Conservation (phyloP, 2,329 filamentous ascomycete species). For the Fonsecaea pedrosoi region DNA sequence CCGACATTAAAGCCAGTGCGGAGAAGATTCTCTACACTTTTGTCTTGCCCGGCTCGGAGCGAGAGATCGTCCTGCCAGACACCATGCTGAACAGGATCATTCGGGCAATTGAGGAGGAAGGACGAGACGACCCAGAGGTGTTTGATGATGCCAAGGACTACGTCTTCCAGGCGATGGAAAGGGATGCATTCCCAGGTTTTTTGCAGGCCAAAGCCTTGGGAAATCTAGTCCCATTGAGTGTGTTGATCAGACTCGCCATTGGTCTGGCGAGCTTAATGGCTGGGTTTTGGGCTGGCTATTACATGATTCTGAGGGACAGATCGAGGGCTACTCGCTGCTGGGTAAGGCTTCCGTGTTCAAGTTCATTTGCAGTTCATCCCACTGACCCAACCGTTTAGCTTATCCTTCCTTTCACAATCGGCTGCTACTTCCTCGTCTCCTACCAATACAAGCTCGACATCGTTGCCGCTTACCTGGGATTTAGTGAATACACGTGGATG, state of each 20-base stretch:
- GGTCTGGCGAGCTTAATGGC: conserved; percentile 87
- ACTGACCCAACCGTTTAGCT: conserved; percentile 54
- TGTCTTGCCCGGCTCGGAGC: conserved; percentile 89
- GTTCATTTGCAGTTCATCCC: not conserved
- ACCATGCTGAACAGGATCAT: conserved; percentile 87
- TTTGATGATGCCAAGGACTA: conserved; percentile 99
- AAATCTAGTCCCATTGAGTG: conserved; percentile 89
- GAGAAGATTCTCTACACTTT: conserved; percentile 99
- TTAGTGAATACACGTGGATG: conserved; percentile 96
- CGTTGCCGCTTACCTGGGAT: conserved; percentile 82
- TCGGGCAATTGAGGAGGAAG: conserved; percentile 84
- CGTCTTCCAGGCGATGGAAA: conserved; percentile 99
- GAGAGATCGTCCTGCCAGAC: conserved; percentile 91
- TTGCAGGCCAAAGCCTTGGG: conserved; percentile 92
- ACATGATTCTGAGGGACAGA: conserved; percentile 88
- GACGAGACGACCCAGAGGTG: conserved; percentile 93
- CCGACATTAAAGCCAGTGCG: conserved; percentile 89
- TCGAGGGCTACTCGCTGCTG: conserved; percentile 77
- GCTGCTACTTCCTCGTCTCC: conserved; percentile 84
- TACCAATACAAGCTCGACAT: conserved; percentile 97
- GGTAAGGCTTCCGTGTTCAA: conserved; percentile 59
- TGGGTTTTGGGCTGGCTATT: conserved; percentile 91
- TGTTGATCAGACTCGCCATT: conserved; percentile 82
- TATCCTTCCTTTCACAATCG: conserved; percentile 89
- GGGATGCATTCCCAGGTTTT: conserved; percentile 98